A percentile compares a stretch with the other conserved stretches of the same genome.
phyloP scores from a whole-genome alignment of 495 filamentous ascomycete genomes.

The Neurospora sp. region DNA sequence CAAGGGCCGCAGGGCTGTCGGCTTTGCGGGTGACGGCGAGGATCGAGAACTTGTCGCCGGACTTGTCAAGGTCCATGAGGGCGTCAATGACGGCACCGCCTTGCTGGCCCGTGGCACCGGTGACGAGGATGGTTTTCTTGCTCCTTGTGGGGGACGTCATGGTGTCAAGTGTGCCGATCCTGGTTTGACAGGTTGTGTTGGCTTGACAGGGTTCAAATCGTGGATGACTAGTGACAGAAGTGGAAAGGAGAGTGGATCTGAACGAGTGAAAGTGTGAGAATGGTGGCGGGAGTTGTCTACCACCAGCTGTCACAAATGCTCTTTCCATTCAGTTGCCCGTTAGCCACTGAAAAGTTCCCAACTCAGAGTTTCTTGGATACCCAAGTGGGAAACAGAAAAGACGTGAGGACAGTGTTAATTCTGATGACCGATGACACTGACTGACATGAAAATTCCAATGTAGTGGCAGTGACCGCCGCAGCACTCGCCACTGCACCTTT shows the following conservation, averaged over 20 bases:
- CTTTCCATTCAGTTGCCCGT: neutral
- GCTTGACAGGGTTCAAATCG: neutral
- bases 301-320: neutral
- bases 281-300: neutral
- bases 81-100: slow-evolving; percentile 50
- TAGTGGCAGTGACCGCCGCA: neutral
- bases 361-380: neutral
- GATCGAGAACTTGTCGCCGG: slow-evolving; percentile 30
- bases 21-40: slow-evolving; percentile 55
- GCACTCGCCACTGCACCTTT: neutral
- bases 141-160: slow-evolving; percentile 13
- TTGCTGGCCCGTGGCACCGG: slow-evolving; percentile 62
- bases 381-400: neutral
- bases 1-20: slow-evolving; percentile 35
- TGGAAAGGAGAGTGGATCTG: neutral
- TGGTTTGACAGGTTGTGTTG: slow-evolving; percentile 4
- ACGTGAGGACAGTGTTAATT: neutral
- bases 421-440: neutral
- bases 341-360: neutral
- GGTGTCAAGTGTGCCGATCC: neutral
- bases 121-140: slow-evolving; percentile 43
- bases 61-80: slow-evolving; percentile 27
- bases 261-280: neutral
- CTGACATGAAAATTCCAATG: neutral
- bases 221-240: neutral